Conservation (phyloP, 805 yeast genomes). For the Sugiyamaella marilandica region DNA sequence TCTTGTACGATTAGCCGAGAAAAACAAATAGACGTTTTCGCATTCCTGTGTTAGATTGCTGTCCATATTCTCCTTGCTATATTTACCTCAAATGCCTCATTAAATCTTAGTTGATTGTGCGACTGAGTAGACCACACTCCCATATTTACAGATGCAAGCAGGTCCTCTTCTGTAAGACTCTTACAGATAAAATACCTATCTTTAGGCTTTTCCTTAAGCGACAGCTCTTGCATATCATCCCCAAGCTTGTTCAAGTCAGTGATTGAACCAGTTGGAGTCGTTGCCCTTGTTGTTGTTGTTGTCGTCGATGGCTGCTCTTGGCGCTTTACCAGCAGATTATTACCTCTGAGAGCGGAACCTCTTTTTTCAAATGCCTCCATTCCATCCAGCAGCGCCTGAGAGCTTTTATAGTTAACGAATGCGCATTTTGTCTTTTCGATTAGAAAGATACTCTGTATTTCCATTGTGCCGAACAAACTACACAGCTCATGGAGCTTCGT, state of each 20-base stretch:
- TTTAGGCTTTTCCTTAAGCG: constrained; percentile 2
- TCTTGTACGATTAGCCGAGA: constrained; percentile 39
- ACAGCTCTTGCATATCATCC: not conserved
- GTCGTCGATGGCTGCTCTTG: constrained; percentile 1
- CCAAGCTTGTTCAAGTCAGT: not conserved
- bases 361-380: constrained; percentile 25
- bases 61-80: not conserved
- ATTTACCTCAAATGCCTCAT: constrained; percentile 31
- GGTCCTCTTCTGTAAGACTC: constrained; percentile 36
- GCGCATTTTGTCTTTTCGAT: constrained; percentile 41
- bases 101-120: constrained; percentile 36
- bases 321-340: constrained; percentile 31
- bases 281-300: not conserved
- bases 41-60: constrained; percentile 14
- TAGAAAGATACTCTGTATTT: constrained; percentile 35
- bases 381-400: constrained; percentile 31
- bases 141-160: constrained; percentile 31
- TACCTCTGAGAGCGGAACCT: constrained; percentile 31
- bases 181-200: constrained; percentile 38
- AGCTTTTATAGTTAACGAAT: constrained; percentile 35
- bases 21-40: constrained; percentile 36
- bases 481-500: constrained; percentile 35
- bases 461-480: constrained; percentile 34
- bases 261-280: not conserved
- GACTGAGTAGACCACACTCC: constrained; percentile 40